Evolutionary conservation across 2,329 filamentous ascomycete species (phyloP).

Genomic region (Diaporthe batatas): DNA sequence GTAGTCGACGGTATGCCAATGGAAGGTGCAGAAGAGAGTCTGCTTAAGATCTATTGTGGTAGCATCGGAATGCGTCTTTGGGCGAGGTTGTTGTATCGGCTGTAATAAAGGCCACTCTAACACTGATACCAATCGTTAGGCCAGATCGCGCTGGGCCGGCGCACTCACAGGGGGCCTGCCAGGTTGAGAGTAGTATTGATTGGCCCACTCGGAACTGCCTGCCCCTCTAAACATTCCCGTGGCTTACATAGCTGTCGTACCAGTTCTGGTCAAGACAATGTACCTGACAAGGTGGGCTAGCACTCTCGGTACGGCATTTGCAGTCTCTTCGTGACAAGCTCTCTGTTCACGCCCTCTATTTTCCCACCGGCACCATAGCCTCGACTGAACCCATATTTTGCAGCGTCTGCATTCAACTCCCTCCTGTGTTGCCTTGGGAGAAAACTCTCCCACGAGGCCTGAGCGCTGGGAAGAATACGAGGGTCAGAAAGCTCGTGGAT

Average conservation of each 20-base stretch:
- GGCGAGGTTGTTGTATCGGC: slow-evolving; percentile 21
- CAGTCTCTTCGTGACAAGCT: slow-evolving; percentile 13
- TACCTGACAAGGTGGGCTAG: neutral
- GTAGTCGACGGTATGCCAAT: slow-evolving; percentile 19
- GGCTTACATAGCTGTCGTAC: slow-evolving; percentile 31
- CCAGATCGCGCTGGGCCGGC: slow-evolving; percentile 47
- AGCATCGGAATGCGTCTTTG: slow-evolving; percentile 26
- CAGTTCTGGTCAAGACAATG: slow-evolving; percentile 13
- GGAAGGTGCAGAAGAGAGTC: slow-evolving; percentile 33
- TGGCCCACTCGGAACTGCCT: slow-evolving; percentile 35
- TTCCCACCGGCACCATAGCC: neutral
- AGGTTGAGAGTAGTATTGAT: slow-evolving; percentile 11
- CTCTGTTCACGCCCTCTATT: neutral
- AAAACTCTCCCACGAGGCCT: neutral
- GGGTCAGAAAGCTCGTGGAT: neutral
- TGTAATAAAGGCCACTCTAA: slow-evolving; percentile 36
- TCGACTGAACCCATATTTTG: neutral
- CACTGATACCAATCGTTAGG: slow-evolving; percentile 42
- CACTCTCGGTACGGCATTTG: slow-evolving; percentile 10
- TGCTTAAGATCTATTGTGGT: slow-evolving; percentile 32
- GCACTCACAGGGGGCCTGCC: slow-evolving; percentile 38
- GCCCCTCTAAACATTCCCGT: slow-evolving; percentile 29
- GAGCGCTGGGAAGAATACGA: neutral
- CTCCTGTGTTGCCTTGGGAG: neutral
- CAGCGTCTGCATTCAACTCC: neutral